These are phyloP conservation scores for Colletotrichum tofieldiae DNA, from an alignment of 2,329 filamentous ascomycete species.

Conservation along the genomic window DNA sequence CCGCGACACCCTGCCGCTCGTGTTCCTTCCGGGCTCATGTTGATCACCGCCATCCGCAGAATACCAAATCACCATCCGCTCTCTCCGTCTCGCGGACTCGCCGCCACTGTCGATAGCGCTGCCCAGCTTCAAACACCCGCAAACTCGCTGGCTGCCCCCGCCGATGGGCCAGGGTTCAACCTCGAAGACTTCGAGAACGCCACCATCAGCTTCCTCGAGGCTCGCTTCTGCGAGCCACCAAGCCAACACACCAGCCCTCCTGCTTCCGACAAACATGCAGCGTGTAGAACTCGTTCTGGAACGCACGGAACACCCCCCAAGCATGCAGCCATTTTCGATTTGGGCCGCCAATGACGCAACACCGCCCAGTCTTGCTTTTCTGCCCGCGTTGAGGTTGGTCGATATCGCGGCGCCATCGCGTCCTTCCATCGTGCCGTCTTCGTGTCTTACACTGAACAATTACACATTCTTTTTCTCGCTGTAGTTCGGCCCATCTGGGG, in stretches of 20 bases:
- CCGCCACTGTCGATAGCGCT: neutral
- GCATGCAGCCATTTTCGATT: constrained; percentile 5
- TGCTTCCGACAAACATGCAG: constrained; percentile 2
- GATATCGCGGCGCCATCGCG: constrained; percentile 22
- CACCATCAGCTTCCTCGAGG: constrained; percentile 4
- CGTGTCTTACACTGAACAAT: constrained; percentile 36
- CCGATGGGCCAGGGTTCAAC: neutral
- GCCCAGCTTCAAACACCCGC: neutral
- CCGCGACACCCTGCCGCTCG: constrained; percentile 24
- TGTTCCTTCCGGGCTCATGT: constrained; percentile 18
- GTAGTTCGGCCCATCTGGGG: constrained; percentile 17
- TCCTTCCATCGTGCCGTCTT: neutral
- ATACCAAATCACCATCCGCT: constrained; percentile 9
- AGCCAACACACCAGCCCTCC: constrained; percentile 4
- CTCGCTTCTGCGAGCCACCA: neutral
- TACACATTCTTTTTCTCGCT: constrained; percentile 35
- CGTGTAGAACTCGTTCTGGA: constrained; percentile 15
- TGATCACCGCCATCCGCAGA: constrained; percentile 9
- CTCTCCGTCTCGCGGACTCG: neutral
- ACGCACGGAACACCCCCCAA: neutral
- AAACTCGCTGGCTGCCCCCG: constrained; percentile 1
- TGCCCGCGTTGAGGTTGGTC: constrained; percentile 2
- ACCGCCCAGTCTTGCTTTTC: constrained; percentile 12
- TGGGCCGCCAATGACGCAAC: constrained; percentile 25
- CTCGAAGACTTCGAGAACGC: constrained; percentile 33